Base-by-base conservation (phyloP, 305 asterid genomes). In the Fraxinus ornus region DNA sequence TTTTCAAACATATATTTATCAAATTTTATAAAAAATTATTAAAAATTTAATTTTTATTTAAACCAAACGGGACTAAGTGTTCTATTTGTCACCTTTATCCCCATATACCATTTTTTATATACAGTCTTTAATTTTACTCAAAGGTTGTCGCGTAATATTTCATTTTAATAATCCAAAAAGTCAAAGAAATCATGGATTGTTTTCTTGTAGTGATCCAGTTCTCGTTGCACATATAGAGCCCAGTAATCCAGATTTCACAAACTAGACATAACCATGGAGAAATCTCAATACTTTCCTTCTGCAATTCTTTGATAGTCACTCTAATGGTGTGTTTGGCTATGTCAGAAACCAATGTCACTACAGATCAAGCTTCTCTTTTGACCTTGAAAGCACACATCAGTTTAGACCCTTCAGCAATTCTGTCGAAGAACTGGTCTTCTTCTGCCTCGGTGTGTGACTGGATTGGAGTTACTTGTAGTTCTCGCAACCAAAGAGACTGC, bases 301-400 rank as follows among this genome's bases (percentile, higher is more conserved):
- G 39, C 2, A 7, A 33, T 30, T 13, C 1, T 30, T 30, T 71
- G 76, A 7, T 12, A 5, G 37, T 24, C 39, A 24, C 36, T 28
- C 8, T 22, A 4, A 7, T 39, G 47, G 35, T 13, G 36, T 71
- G 76, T 71, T 30, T 37, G 13, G 39, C 82, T 4, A 12, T 1
- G 17, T 12, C 1, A 0, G 0, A 22, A 44, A 12, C 76, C 26
- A 79, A 68, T 8, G 68, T 66, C 30, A 39, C 39, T 22, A 26
- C 77, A 22, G 70, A 79, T 3, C 77, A 39, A 66, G 28, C 24
- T 15, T 57, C 5, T 5, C 82, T 39, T 7, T 64, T 79, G 2
- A 41, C 68, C 66, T 39, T 79, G n/a, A 79, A 68, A 79, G 36
- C 68, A 57, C 76, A 68, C 28, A 68, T 79, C 2, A 41, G 32